phyloP scores from a whole-genome alignment of 2,329 filamentous ascomycete genomes.

The Stagonosporopsis rhizophila region DNA sequence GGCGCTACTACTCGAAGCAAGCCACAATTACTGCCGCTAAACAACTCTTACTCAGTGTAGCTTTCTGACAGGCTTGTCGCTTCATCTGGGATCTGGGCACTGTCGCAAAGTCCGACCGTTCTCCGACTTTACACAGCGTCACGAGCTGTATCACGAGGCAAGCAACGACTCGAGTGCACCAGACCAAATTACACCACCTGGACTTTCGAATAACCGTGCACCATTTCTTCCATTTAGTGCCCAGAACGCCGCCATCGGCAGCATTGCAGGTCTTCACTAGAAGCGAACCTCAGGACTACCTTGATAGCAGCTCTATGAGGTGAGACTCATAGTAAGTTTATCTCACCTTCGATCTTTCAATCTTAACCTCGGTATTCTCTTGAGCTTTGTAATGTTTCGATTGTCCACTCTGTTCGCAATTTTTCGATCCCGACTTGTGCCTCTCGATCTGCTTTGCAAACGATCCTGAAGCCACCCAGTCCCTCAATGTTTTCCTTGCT shows the following conservation, averaged over 20 bases:
- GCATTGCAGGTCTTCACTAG: background rate
- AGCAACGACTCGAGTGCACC: background rate
- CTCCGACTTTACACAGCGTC: constrained; percentile 1
- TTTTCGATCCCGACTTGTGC: background rate
- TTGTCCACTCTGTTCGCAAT: too few species aligned
- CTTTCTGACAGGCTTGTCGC: background rate
- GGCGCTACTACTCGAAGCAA: constrained; percentile 7
- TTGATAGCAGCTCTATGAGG: constrained; percentile 1
- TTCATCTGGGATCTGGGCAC: background rate
- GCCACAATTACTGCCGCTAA: background rate
- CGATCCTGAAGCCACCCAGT: background rate
- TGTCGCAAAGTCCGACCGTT: background rate
- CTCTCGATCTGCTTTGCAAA: background rate
- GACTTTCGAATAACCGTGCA: background rate
- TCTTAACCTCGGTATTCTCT: too few species aligned
- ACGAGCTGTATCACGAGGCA: constrained; percentile 2
- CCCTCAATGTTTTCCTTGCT: background rate
- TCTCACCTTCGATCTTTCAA: background rate
- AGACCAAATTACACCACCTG: background rate
- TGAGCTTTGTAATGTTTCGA: background rate
- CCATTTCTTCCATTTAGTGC: background rate
- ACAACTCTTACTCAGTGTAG: background rate
- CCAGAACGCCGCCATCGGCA: background rate
- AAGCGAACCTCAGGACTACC: background rate
- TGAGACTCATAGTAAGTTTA: constrained; percentile 6